A percentile compares a stretch with the other conserved stretches of the same genome.
Evolutionary conservation across 2,329 filamentous ascomycete species (phyloP).

Genomic region (Neonectria hederae): DNA sequence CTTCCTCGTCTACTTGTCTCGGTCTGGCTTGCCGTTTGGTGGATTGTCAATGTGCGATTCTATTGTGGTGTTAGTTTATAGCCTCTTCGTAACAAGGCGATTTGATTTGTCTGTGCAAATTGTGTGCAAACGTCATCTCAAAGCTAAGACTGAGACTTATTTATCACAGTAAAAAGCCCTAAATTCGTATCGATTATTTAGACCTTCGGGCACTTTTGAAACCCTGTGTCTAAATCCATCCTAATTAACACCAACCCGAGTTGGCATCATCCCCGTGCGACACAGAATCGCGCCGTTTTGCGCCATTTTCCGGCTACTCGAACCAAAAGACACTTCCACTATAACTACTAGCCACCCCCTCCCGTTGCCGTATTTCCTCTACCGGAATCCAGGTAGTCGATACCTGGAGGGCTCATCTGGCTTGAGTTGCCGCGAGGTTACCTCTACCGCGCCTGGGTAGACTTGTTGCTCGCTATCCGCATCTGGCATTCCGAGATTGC

Average conservation of each 20-base stretch:
- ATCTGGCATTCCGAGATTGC: slow-evolving; percentile 3
- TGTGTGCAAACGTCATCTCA: not conserved
- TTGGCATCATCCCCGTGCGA: not conserved
- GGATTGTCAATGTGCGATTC: too few species aligned
- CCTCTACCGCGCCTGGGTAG: not conserved
- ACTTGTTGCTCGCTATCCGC: not conserved
- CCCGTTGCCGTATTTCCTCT: not conserved
- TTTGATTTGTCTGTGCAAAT: not conserved
- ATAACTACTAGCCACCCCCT: not conserved
- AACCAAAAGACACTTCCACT: not conserved
- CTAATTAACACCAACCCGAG: not conserved
- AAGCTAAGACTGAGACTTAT: not conserved
- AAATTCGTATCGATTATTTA: not conserved
- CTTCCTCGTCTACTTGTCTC: too few species aligned
- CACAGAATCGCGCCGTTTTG: not conserved
- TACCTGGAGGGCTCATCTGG: not conserved
- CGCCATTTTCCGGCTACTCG: slow-evolving; percentile 3
- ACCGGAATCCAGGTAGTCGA: not conserved
- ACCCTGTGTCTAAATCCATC: not conserved
- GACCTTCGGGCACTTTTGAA: not conserved
- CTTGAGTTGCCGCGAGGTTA: not conserved
- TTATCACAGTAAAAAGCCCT: not conserved
- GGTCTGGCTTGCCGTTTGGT: too few species aligned
- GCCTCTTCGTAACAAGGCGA: too few species aligned
- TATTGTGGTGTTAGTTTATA: too few species aligned